Evolutionary conservation across 768 basidiomycete species (phyloP), one percentile per base, ranked within the genome.

Genomic region (Strobilomyces confusus): DNA sequence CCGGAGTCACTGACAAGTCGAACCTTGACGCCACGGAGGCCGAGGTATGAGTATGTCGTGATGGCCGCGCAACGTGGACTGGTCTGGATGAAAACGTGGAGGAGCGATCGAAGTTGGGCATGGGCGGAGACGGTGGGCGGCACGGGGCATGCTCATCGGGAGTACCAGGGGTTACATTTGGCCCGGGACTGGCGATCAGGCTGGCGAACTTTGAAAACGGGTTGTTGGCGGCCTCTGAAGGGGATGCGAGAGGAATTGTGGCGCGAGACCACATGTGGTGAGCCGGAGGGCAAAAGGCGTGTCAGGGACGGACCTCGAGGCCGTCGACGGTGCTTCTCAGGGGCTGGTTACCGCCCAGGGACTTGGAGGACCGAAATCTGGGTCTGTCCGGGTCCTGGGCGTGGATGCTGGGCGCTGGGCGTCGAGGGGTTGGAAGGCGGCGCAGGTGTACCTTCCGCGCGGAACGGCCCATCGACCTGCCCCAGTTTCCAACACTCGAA

Each of bases 291-390:
- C 7, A 19, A 34, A 3, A 1, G 4, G 5, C 0, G 14, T 9
- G n/a, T 34, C 5, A 44, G 45, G 17, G 33, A 7, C 69, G 14
- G 51, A 82, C 83, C 75, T 85, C 87, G 49, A 91, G 77, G 69
- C 91, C 89, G 5, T 91, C 88, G 44, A 92, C 86, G 58, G 91
- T 90, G 57, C 87, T 87, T 69, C 73, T 80, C 49, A 86, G 65
- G 3, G 81, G 82, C 0, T 15, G 25, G 32, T 32, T 60, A 33
- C 52, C 61, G 4, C 63, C 59, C n/a, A 57, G 51, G 1, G 62
- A 69, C 45, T 52, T 48, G 8, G 63, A 60, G 1, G 52, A 56
- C 19, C 52, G 61, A 48, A 58, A 58, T 9, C 41, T 55, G 13
- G 38, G 44, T 13, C 47, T 44, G 17, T 59, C 54, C n/a, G 55